A percentile compares a stretch with the other conserved stretches of the same genome.
These are phyloP conservation scores for Pyrenula massariospora DNA, from an alignment of 495 filamentous ascomycete species.

Conservation along the genomic window DNA sequence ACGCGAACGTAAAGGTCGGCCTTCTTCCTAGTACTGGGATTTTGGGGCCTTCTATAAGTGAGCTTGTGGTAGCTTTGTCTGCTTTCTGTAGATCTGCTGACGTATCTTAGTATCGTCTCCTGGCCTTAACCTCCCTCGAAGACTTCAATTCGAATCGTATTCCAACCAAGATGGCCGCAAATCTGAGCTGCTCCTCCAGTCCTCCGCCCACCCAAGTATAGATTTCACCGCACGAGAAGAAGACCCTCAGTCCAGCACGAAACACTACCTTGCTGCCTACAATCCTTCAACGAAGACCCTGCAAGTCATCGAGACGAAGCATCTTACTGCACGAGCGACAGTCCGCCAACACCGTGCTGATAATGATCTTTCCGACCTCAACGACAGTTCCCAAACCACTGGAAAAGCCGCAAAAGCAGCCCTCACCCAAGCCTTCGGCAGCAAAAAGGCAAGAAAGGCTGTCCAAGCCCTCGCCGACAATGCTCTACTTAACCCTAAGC, in stretches of 20 bases:
- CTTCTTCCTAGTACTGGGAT: constrained; percentile 43
- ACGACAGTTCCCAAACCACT: constrained; percentile 4
- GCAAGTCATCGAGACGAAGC: constrained; percentile 63
- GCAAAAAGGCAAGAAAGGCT: constrained; percentile 84
- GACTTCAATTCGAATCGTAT: constrained; percentile 26
- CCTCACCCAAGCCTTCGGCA: constrained; percentile 84
- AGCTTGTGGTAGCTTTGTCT: constrained; percentile 5
- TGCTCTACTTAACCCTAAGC: constrained; percentile 52
- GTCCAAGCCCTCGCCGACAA: constrained; percentile 67
- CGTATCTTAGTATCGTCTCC: constrained; percentile 50
- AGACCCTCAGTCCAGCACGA: constrained; percentile 49
- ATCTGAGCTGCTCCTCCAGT: constrained; percentile 65
- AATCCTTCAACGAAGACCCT: constrained; percentile 63
- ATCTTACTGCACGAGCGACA: constrained; percentile 56
- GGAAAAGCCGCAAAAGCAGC: constrained; percentile 44
- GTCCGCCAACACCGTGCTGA: constrained; percentile 39
- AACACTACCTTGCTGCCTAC: constrained; percentile 80
- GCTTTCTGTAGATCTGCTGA: background rate
- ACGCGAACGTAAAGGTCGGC: constrained; percentile 35
- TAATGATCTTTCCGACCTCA: constrained; percentile 14
- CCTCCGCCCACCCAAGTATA: constrained; percentile 61
- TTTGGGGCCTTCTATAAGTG: background rate
- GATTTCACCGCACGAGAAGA: constrained; percentile 77
- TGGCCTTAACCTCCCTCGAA: constrained; percentile 45
- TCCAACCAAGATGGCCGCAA: constrained; percentile 28